Conservation (phyloP, 805 yeast genomes). For the Wickerhamiella kazuoi region DNA sequence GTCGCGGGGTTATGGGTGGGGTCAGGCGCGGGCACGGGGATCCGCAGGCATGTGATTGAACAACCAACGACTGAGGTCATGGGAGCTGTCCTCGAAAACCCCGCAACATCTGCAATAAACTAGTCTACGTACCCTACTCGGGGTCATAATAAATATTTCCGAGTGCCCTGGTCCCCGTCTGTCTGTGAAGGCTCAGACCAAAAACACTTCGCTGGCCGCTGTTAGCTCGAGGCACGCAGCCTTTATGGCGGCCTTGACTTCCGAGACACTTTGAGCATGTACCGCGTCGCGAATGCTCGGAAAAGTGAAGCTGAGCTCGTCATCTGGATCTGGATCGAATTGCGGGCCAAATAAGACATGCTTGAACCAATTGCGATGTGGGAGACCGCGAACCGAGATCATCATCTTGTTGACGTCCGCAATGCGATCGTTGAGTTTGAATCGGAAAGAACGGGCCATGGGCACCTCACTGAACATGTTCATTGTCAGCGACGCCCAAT, state of each 20-base stretch:
- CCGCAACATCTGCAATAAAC: too few relatives aligned
- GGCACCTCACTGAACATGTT: slow-evolving; percentile 46
- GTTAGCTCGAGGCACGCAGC: too few relatives aligned
- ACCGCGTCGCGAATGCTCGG: slow-evolving; percentile 64
- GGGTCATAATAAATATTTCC: too few relatives aligned
- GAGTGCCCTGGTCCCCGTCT: too few relatives aligned
- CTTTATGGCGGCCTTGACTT: slow-evolving; percentile 28
- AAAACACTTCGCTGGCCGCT: too few relatives aligned
- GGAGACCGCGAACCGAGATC: slow-evolving; percentile 26
- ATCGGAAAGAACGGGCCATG: slow-evolving; percentile 47
- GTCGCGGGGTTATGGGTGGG: too few relatives aligned
- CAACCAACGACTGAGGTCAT: too few relatives aligned
- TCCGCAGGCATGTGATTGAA: too few relatives aligned
- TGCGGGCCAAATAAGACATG: slow-evolving; percentile 59
- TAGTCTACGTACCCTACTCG: too few relatives aligned
- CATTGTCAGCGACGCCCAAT: slow-evolving; percentile 40
- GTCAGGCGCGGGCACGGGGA: too few relatives aligned
- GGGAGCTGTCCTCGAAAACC: too few relatives aligned
- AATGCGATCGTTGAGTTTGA: slow-evolving; percentile 66
- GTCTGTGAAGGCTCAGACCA: too few relatives aligned
- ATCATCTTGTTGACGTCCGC: slow-evolving; percentile 37
- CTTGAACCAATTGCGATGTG: slow-evolving; percentile 43
- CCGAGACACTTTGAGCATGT: slow-evolving; percentile 28
- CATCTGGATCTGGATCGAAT: slow-evolving; percentile 32
- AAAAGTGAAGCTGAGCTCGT: slow-evolving; percentile 41